Base-by-base conservation (phyloP, 306 rosid species). In the Quercus berberidifolia region DNA sequence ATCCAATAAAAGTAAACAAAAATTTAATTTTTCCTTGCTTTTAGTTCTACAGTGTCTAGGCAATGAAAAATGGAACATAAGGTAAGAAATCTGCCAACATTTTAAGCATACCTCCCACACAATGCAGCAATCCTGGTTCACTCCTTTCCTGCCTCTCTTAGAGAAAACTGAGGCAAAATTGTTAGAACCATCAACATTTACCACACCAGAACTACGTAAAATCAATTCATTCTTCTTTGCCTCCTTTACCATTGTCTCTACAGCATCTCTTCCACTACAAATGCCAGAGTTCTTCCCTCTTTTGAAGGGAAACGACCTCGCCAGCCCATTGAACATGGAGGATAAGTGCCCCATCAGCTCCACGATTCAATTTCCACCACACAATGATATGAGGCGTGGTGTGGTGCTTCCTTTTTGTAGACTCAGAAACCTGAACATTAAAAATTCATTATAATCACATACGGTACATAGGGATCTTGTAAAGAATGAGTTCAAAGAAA, bases 51-150 rank as follows among this genome's bases (percentile, higher is more conserved):
- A 21, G 0, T 19, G 13, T 35, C 49, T 65, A 65, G 71, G 23
- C 13, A 31, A 17, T 46, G 5, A 71, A 71, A 23, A 11, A 31
- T 46, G 31, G 26, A 54, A 17, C 14, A 55, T 46, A 28, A 20
- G 26, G 63, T 17, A 74, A 72, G 28, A 69, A 77, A 70, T 46
- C 9, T 6, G 38, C 41, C 7, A 25, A 51, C 25, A 63, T 46
- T 62, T 30, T 46, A 4, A 71, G 76, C 81, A 63, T 91, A 92
- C 98, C 99, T 95, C 98, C 99, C 99, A 95, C 23, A 92, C 99
- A 75, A 92, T 38, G 92, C 92, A 92, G 89, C 99, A 91, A 86
- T 95, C 99, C 71, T 95, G 99, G 86, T 95, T 95, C 59, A 83
- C 51, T 71, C 99, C 99, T 85, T 95, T 95, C 85, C 89, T 73